These are phyloP conservation scores for Scedosporium boydii DNA, from an alignment of 2,329 filamentous ascomycete species.

Conservation along the genomic window DNA sequence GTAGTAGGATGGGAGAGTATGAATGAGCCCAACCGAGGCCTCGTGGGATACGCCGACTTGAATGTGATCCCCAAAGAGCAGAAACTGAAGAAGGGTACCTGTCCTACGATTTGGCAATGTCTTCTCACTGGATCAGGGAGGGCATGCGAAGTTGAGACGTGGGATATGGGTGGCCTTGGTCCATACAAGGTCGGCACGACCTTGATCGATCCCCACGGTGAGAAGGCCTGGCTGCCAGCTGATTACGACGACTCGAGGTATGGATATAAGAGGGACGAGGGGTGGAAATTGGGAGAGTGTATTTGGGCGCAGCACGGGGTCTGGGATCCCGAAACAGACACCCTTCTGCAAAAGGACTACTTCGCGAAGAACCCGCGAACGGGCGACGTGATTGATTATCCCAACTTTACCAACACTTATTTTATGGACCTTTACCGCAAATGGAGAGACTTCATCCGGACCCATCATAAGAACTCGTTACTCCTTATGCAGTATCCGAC, in stretches of 20 bases:
- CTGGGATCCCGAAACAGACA: slow-evolving; percentile 77
- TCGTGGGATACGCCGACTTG: slow-evolving; percentile 76
- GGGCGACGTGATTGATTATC: slow-evolving; percentile 66
- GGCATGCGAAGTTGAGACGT: slow-evolving; percentile 81
- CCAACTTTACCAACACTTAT: slow-evolving; percentile 81
- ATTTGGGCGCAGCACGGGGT: slow-evolving; percentile 95
- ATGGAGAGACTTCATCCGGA: slow-evolving; percentile 66
- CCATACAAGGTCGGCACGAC: slow-evolving; percentile 80
- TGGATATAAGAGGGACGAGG: slow-evolving; percentile 78
- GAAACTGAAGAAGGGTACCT: slow-evolving; percentile 84
- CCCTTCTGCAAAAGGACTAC: slow-evolving; percentile 74
- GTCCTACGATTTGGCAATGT: slow-evolving; percentile 88
- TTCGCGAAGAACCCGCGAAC: slow-evolving; percentile 71
- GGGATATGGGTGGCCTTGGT: slow-evolving; percentile 88
- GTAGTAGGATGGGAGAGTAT: slow-evolving; percentile 94
- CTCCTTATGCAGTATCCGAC: slow-evolving; percentile 88
- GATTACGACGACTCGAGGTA: slow-evolving; percentile 81
- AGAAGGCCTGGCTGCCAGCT: slow-evolving; percentile 72
- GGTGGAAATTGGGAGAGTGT: slow-evolving; percentile 89
- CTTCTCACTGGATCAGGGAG: slow-evolving; percentile 86
- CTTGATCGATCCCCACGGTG: slow-evolving; percentile 80
- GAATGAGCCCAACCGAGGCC: slow-evolving; percentile 87
- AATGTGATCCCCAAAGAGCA: slow-evolving; percentile 76
- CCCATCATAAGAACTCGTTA: slow-evolving; percentile 69
- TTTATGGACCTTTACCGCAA: slow-evolving; percentile 79